Conservation (phyloP, 176 grass and related monocot genomes). For the Luzula sylvatica region DNA sequence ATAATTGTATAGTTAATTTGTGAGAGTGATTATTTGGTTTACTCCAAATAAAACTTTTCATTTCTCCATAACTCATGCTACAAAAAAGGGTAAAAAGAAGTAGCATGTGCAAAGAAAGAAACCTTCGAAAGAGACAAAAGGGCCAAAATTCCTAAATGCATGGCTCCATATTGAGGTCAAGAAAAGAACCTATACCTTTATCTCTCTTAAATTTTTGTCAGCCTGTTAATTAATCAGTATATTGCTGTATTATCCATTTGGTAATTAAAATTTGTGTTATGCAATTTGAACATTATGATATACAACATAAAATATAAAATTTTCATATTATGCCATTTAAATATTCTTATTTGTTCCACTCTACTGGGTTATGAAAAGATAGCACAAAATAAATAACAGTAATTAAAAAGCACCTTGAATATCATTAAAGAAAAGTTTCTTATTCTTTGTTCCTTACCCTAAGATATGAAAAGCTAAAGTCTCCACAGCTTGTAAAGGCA, state of each 20-base stretch:
- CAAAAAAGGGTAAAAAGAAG: background rate
- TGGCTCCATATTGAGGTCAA: conserved; percentile 1
- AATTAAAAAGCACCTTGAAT: background rate
- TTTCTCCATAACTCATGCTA: no score
- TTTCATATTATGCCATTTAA: no score
- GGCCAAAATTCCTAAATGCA: background rate
- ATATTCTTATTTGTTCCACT: no score
- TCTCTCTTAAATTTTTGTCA: background rate
- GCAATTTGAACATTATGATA: background rate
- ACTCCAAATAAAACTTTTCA: no score
- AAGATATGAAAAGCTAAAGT: conserved; percentile 32
- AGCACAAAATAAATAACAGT: conserved; percentile 5
- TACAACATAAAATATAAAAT: background rate
- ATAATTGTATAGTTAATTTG: no score
- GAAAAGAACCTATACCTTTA: conserved; percentile 10
- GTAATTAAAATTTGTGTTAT: background rate
- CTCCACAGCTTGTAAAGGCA: conserved; percentile 35
- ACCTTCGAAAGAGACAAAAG: conserved; percentile 7
- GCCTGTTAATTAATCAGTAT: no score
- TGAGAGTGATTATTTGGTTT: no score
- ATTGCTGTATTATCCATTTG: background rate
- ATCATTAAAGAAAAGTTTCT: background rate
- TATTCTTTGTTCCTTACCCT: conserved; percentile 20
- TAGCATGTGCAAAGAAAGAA: background rate
- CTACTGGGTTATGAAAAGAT: no score